A percentile compares a stretch with the other conserved stretches of the same genome.
Evolutionary conservation across 2,329 filamentous ascomycete species (phyloP).

Genomic region (Aspergillus sp.): DNA sequence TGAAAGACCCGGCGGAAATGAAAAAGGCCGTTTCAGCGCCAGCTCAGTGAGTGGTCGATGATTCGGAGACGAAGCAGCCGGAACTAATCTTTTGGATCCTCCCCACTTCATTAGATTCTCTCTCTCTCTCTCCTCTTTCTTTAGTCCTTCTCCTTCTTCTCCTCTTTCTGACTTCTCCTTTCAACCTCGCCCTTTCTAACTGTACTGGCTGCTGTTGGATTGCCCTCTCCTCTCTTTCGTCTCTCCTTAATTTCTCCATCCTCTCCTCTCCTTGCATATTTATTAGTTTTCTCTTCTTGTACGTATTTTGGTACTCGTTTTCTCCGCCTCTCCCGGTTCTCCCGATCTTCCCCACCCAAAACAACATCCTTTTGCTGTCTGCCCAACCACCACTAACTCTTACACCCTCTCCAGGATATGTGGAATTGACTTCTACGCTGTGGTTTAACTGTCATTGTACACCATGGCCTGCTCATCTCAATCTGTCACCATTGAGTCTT

Average conservation of each 20-base stretch:
- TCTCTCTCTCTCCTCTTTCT: neutral
- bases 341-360: conserved; percentile 6
- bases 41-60: neutral
- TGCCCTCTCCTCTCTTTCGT: conserved; percentile 6
- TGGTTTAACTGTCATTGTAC: conserved; percentile 6
- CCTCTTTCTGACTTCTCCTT: neutral
- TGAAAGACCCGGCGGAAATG: neutral
- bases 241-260: conserved; percentile 5
- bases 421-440: conserved; percentile 12
- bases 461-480: conserved; percentile 43
- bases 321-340: conserved; percentile 5
- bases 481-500: conserved; percentile 44
- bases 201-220: neutral
- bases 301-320: conserved; percentile 3
- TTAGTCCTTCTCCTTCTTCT: neutral
- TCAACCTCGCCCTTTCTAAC: neutral
- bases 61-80: neutral
- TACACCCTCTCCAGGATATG: conserved; percentile 17
- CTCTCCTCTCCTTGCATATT: conserved; percentile 10
- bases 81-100: neutral
- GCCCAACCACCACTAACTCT: neutral
- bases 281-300: conserved; percentile 7
- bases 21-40: neutral
- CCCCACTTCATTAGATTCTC: neutral
- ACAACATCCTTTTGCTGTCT: conserved; percentile 4